phyloP scores from a whole-genome alignment of 805 yeast species.

The Middelhovenomyces tepae region DNA sequence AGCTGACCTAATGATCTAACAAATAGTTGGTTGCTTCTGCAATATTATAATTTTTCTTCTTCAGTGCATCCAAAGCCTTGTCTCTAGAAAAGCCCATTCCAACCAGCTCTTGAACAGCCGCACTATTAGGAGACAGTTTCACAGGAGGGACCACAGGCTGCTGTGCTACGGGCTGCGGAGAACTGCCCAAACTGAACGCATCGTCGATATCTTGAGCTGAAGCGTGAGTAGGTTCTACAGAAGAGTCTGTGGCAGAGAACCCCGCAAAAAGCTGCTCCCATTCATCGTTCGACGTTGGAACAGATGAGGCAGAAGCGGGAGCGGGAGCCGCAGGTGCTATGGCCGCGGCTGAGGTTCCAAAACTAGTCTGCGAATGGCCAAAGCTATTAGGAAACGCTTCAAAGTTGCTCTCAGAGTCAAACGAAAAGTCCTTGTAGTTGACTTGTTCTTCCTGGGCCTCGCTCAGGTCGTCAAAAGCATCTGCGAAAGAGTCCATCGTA shows the following conservation, averaged over 20 bases:
- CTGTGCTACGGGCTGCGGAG: too few species aligned
- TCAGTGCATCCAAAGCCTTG: constrained; percentile 60
- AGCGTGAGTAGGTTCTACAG: constrained; percentile 11
- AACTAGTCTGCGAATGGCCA: constrained; percentile 4
- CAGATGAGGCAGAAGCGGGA: constrained; percentile 12
- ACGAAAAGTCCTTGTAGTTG: neutral
- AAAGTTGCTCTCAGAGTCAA: constrained; percentile 11
- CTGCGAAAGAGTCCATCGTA: constrained; percentile 2
- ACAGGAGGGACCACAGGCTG: too few species aligned
- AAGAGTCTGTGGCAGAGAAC: constrained; percentile 40
- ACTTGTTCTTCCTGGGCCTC: constrained; percentile 1
- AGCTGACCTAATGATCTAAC: constrained; percentile 56
- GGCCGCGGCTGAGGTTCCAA: constrained; percentile 9
- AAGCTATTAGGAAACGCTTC: constrained; percentile 11
- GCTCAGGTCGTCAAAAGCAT: constrained; percentile 3
- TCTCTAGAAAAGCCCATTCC: constrained; percentile 81
- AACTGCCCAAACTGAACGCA: too few species aligned
- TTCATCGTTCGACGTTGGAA: constrained; percentile 46
- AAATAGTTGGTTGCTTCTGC: constrained; percentile 83
- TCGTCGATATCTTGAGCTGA: constrained; percentile 10
- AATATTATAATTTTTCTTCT: constrained; percentile 61
- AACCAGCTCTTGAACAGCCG: constrained; percentile 66
- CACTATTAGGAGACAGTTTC: constrained; percentile 43
- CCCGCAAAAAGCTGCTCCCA: constrained; percentile 95
- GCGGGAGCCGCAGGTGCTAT: constrained; percentile 11